These are phyloP conservation scores for Lactarius akahatsu DNA, from an alignment of 768 basidiomycete species.

Conservation along the genomic window DNA sequence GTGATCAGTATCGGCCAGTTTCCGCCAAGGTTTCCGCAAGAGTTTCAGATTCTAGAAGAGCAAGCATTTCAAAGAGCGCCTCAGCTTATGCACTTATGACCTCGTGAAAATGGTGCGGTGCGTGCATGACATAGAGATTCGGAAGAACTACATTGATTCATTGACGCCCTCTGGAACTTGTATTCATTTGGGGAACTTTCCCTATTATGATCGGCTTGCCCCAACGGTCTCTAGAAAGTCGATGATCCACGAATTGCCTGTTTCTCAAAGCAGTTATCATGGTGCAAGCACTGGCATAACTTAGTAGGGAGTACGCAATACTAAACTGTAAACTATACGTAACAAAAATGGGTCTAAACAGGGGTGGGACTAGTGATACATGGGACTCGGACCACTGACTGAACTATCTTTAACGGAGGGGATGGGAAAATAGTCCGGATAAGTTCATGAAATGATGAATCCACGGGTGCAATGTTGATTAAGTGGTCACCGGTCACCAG, in stretches of 20 bases:
- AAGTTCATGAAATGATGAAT: conserved; percentile 3
- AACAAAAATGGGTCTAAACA: conserved; percentile 9
- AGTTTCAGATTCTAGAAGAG: not conserved
- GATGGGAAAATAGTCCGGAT: conserved; percentile 8
- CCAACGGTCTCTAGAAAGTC: not conserved
- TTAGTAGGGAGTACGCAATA: not conserved
- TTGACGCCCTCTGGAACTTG: not conserved
- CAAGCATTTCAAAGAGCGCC: not conserved
- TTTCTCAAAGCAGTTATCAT: conserved; percentile 1
- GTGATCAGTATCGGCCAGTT: not conserved
- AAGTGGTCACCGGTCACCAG: conserved; percentile 50
- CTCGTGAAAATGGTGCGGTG: not conserved
- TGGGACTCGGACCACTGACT: not conserved
- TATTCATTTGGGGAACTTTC: not conserved
- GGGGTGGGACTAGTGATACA: conserved; percentile 21
- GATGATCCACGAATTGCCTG: not conserved
- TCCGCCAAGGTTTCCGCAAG: no score
- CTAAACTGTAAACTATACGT: conserved; percentile 2
- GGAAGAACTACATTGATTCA: not conserved
- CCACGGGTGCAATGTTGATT: not conserved
- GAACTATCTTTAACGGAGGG: conserved; percentile 1
- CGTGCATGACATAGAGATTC: not conserved
- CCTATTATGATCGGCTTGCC: not conserved
- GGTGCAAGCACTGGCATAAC: not conserved
- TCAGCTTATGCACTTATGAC: not conserved